These are phyloP conservation scores for Jaminaea rosea DNA, from an alignment of 1,284 basidiomycete genomes.

Conservation along the genomic window DNA sequence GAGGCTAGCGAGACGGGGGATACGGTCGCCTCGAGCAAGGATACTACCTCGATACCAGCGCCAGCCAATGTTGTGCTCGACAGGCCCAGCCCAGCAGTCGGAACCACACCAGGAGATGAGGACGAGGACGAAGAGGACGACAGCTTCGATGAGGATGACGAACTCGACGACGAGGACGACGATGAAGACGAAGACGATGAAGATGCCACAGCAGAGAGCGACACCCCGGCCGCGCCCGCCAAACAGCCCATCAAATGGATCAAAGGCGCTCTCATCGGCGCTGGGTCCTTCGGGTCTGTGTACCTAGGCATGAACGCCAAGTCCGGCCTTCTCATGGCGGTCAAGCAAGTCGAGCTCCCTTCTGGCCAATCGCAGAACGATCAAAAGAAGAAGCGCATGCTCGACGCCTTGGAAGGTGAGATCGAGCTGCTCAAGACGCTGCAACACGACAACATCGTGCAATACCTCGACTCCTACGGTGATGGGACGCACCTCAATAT, in stretches of 20 bases:
- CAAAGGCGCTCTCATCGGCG: slow-evolving; percentile 93
- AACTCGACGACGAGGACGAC: slow-evolving; percentile 32
- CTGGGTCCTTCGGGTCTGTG: slow-evolving; percentile 55
- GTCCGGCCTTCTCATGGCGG: slow-evolving; percentile 90
- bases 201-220: background rate
- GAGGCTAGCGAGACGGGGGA: background rate
- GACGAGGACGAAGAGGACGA: slow-evolving; percentile 16
- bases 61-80: background rate
- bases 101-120: slow-evolving; percentile 38
- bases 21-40: too few relatives aligned
- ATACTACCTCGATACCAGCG: background rate
- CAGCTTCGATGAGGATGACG: slow-evolving; percentile 31
- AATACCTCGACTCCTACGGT: slow-evolving; percentile 60
- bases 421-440: slow-evolving; percentile 91
- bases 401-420: slow-evolving; percentile 86
- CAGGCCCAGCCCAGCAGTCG: background rate
- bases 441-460: slow-evolving; percentile 94
- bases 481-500: slow-evolving; percentile 68
- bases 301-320: slow-evolving; percentile 92
- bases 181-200: slow-evolving; percentile 30
- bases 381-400: slow-evolving; percentile 88
- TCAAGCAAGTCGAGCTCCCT: slow-evolving; percentile 95
- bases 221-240: slow-evolving; percentile 4
- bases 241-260: slow-evolving; percentile 81
- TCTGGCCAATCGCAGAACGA: slow-evolving; percentile 77